These are phyloP conservation scores for Primulina tabacum DNA, from an alignment of 257 asterid species.

Conservation along the genomic window DNA sequence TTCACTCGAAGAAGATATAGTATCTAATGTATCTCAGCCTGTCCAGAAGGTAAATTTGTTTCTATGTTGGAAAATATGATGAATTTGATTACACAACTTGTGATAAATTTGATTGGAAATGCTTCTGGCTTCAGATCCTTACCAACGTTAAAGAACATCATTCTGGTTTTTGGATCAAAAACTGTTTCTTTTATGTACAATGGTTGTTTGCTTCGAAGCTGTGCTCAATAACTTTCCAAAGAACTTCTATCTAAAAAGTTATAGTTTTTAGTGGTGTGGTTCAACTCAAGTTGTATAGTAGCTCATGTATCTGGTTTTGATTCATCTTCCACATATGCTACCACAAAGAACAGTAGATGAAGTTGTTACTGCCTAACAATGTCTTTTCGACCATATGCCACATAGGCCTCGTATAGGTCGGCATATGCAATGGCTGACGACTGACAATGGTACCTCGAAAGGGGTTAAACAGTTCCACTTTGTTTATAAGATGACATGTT, in stretches of 20 bases:
- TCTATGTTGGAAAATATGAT: neutral
- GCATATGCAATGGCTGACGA: too few species aligned
- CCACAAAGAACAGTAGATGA: too few species aligned
- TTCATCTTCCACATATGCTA: too few species aligned
- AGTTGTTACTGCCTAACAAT: neutral
- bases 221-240: neutral
- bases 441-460: too few species aligned
- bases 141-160: neutral
- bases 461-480: too few species aligned
- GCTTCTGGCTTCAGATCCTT: neutral
- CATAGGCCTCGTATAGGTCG: too few species aligned
- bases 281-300: too few species aligned
- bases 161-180: neutral
- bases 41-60: conserved; percentile 50
- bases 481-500: too few species aligned
- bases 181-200: neutral
- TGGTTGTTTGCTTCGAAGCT: neutral
- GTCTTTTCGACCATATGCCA: too few species aligned
- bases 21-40: conserved; percentile 49
- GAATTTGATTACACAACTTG: neutral
- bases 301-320: too few species aligned
- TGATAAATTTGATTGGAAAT: neutral
- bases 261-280: too few species aligned
- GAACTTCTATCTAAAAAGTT: too few species aligned
- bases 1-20: conserved; percentile 78